These are phyloP conservation scores for Aspergillus ibericus DNA, from an alignment of 2,329 filamentous ascomycete species.

Conservation along the genomic window DNA sequence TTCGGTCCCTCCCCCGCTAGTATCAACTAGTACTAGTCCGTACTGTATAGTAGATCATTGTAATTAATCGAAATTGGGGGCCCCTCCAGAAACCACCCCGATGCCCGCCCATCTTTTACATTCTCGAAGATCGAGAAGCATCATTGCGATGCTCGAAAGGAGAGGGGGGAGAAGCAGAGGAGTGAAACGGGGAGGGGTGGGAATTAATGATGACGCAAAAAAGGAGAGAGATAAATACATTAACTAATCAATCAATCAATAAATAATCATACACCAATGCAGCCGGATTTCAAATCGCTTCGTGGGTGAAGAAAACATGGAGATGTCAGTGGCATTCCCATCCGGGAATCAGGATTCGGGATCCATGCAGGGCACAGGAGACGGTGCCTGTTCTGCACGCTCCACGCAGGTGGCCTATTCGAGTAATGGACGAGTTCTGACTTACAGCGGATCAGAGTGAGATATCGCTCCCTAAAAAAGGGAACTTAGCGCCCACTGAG, in stretches of 20 bases:
- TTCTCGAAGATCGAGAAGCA: too few relatives aligned
- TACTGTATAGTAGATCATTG: conserved; percentile 21
- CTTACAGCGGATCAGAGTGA: neutral
- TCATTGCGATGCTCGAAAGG: too few relatives aligned
- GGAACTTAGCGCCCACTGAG: neutral
- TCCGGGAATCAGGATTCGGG: conserved; percentile 1
- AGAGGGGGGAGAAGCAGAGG: neutral
- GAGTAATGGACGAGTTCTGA: conserved; percentile 12
- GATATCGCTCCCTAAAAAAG: neutral
- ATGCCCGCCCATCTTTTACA: too few relatives aligned
- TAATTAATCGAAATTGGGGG: conserved; percentile 7
- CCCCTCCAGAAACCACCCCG: conserved; percentile 2
- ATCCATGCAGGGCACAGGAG: conserved; percentile 19
- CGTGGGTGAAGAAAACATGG: neutral
- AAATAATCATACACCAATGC: neutral
- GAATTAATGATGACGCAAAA: neutral
- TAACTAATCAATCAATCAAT: neutral
- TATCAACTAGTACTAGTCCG: conserved; percentile 20
- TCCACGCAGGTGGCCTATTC: conserved; percentile 22
- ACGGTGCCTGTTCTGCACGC: conserved; percentile 16
- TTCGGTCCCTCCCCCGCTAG: conserved; percentile 11
- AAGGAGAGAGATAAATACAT: neutral
- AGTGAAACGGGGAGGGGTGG: too few relatives aligned
- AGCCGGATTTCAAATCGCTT: neutral
- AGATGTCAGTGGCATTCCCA: conserved; percentile 1